A percentile compares a stretch with the other conserved stretches of the same genome.
Evolutionary conservation across 1,284 basidiomycete genomes (phyloP).

Genomic region (Caloboletus inedulis): DNA sequence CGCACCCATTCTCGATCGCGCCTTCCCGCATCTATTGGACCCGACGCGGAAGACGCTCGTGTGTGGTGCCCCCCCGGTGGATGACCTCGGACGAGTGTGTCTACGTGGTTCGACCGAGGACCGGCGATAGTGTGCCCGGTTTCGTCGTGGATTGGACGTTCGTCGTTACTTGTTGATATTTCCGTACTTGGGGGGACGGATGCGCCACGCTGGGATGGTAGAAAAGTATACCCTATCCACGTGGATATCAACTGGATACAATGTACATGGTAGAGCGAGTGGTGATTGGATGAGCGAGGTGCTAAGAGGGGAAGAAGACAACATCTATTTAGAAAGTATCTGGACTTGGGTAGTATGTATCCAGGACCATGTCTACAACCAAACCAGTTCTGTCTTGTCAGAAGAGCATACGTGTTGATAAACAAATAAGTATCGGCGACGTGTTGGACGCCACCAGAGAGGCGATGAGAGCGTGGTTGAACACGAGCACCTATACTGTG

Average conservation of each 20-base stretch:
- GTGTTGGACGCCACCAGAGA: not conserved
- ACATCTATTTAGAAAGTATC: not conserved
- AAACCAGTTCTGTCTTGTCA: conserved; percentile 3
- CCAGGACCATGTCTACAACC: not conserved
- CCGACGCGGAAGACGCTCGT: conserved; percentile 57
- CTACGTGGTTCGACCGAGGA: conserved; percentile 13
- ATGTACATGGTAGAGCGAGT: not conserved
- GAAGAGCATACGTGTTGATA: not conserved
- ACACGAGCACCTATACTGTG: not conserved
- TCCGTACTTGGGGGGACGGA: not conserved
- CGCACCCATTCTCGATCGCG: conserved; percentile 41
- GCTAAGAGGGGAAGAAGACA: too few species aligned
- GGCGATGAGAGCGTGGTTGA: not conserved
- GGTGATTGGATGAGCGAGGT: not conserved
- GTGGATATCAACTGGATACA: conserved; percentile 1
- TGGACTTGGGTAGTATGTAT: not conserved
- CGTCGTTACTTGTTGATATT: not conserved
- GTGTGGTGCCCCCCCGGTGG: conserved; percentile 68
- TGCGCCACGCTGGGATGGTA: not conserved
- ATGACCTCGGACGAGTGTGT: conserved; percentile 46
- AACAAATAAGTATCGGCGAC: not conserved
- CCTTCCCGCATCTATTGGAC: conserved; percentile 53
- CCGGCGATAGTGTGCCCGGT: not conserved
- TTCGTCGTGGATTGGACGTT: not conserved
- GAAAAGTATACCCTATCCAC: not conserved